Conservation (phyloP, 768 basidiomycete genomes). For the Kwoniella sp. region DNA sequence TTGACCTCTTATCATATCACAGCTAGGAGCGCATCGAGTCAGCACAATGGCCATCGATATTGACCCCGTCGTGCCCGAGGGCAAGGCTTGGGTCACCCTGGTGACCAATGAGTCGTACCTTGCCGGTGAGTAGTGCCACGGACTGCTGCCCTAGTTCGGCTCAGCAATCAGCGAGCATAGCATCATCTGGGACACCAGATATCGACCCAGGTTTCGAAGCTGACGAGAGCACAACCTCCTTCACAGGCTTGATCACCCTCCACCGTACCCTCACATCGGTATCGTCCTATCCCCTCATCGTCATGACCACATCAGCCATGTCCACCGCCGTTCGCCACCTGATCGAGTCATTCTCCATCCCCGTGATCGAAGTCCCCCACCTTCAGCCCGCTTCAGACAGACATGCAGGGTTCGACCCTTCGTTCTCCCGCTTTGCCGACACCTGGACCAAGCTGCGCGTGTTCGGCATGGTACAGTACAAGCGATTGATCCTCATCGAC, state of each 20-base stretch:
- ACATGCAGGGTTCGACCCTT: constrained; percentile 57
- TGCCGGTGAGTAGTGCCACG: constrained; percentile 35
- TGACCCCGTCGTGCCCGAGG: neutral
- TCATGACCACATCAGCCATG: constrained; percentile 66
- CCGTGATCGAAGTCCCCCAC: constrained; percentile 34
- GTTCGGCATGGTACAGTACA: constrained; percentile 50
- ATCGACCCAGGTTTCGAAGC: neutral
- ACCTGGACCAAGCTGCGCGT: constrained; percentile 62
- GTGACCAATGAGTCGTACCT: constrained; percentile 65
- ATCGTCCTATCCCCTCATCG: constrained; percentile 70
- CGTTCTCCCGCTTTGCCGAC: constrained; percentile 56
- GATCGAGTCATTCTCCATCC: constrained; percentile 59
- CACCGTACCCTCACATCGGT: constrained; percentile 58
- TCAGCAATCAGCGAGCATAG: no score
- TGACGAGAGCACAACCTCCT: neutral
- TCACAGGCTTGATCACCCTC: constrained; percentile 62
- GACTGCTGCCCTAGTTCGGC: no score
- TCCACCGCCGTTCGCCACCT: constrained; percentile 56
- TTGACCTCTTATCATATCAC: no score
- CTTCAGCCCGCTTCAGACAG: constrained; percentile 28
- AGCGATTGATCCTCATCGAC: constrained; percentile 46
- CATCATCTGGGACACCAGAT: no score
- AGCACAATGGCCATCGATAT: constrained; percentile 2
- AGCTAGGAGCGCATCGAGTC: no score
- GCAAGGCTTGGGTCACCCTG: constrained; percentile 67